Base-by-base conservation (phyloP, 371 early-diverging fungal genomes). In the Rhizomucor miehei region DNA sequence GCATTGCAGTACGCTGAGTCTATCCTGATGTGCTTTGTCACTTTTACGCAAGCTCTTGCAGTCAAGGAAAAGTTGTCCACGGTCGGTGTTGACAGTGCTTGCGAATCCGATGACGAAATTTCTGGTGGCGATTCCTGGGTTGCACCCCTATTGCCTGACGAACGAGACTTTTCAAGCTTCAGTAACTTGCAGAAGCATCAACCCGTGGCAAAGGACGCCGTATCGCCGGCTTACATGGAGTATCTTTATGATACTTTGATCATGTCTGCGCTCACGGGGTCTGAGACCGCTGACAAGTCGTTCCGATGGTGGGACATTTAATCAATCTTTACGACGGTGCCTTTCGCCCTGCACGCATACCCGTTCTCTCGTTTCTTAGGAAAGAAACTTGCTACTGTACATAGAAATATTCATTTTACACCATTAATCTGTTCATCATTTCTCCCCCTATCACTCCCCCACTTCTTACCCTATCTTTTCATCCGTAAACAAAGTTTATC, bases 231-330 rank as follows among this genome's bases (percentile, higher is more conserved):
- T 39, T 62, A 73, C 41, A 71, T 73, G 56, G 74, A 77, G 56
- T 60, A 71, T 20, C 40, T 77, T 16, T 77, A 77, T 52, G 77
- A 77, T 52, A 63, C 66, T 3, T 61, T 77, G 45, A 69, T 77
- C 20, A 67, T 71, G 64, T 56, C 71, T 40, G 65, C 72, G 13
- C 56, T 73, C 50, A 63, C 62, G 20, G 20, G 50, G 44, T 37
- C 52, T 38, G 48, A 57, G 37, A 57, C 19, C 37, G 45, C 57
- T 37, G 59, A 67, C 35, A 67, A 67, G 46, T 67, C 62, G 10
- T 75, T 75, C 51, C 63, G 63, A 54, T 75, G 76, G 76, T 69
- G 72, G 65, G 67, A 69, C 56, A 59, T 61, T 29, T 29, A 29
- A 36, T 21, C 46, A 12, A 46, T 21, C 24, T 39, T 40, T 53